These are phyloP conservation scores for Rhodosporidiobolus sp. DNA, from an alignment of 768 basidiomycete species.

Conservation along the genomic window DNA sequence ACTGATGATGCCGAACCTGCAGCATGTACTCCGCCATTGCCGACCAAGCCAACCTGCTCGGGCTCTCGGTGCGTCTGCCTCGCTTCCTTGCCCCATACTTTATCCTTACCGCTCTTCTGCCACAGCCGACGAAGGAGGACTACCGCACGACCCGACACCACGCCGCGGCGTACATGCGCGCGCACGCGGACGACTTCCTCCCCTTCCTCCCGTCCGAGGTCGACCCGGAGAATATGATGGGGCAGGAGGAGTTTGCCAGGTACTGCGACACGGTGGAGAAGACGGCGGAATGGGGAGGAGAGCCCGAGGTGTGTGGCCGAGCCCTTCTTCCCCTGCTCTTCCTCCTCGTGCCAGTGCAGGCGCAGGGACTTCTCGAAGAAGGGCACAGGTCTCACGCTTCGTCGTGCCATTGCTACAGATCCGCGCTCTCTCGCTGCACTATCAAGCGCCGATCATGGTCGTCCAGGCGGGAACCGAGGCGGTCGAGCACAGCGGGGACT, in stretches of 20 bases:
- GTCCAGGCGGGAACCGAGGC: slow-evolving; percentile 77
- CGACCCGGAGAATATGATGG: slow-evolving; percentile 68
- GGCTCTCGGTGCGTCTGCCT: slow-evolving; percentile 54
- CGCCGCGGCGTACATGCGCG: slow-evolving; percentile 75
- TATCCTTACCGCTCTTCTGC: background rate
- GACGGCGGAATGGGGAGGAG: slow-evolving; percentile 94
- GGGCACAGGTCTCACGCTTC: background rate
- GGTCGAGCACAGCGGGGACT: slow-evolving; percentile 67
- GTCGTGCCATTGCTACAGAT: slow-evolving; percentile 53
- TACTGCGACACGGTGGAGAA: slow-evolving; percentile 77
- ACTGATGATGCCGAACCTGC: background rate
- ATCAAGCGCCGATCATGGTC: slow-evolving; percentile 80
- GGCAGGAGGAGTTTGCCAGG: slow-evolving; percentile 51
- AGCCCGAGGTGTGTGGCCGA: slow-evolving; percentile 64
- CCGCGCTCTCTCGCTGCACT: slow-evolving; percentile 76
- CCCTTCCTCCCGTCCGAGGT: slow-evolving; percentile 73
- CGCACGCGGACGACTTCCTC: slow-evolving; percentile 83
- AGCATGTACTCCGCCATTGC: slow-evolving; percentile 84
- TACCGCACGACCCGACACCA: slow-evolving; percentile 62
- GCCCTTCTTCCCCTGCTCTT: background rate
- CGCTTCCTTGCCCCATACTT: no score
- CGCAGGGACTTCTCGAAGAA: no score
- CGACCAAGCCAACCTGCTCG: slow-evolving; percentile 78
- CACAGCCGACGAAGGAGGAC: slow-evolving; percentile 52
- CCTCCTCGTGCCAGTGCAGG: no score